Evolutionary conservation across 2,329 filamentous ascomycete genomes (phyloP), one percentile per base, ranked within the genome.

Genomic region (Talaromyces albobiverticillius): DNA sequence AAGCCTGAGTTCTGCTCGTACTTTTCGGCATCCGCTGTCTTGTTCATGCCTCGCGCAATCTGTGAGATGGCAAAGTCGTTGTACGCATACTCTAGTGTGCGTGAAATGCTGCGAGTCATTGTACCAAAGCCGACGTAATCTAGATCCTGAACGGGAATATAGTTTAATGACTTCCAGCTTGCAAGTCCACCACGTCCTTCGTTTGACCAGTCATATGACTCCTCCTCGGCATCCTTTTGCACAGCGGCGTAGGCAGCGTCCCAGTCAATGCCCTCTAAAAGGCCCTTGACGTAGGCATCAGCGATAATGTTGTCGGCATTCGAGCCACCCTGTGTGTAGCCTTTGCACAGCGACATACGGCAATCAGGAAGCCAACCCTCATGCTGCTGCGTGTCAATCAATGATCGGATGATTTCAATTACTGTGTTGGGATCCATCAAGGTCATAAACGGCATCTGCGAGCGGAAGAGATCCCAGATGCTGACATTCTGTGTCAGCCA

Each of bases 21-120:
- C 22, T 59, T 59, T 51, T 79, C 74, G 14, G 74, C 71, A 38
- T 86, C 84, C 0, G 64, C 68, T 6, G 71, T 73, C 14, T 79
- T 77, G 8, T 80, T 81, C 14, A 87, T 66, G 0, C 73, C 76
- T 3, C 74, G 75, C 0, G 84, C 84, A 31, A 88, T 80, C 43
- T 83, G 74, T 0, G 82, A 73, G 47, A 87, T 80, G 56, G 78
- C 79, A 61, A 82, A 89, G 69, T 90, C 87, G 61, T 90, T 83
- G 67, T 89, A 89, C n/a, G 84, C 81, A 64, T 90, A 90, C 65
- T 90, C 87, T 1, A 89, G 77, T 0, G 86, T 89, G 3, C 87
- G 79, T 1, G 83, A 88, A 40, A 90, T 80, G 57, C 80, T 85
- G 10, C 87, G 77, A 0, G 87, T 89, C 70, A 87, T 80, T 0